Percentiles rank a stretch among this genome's conserved stretches.
These are phyloP conservation scores for Aspergillus sp. DNA, from an alignment of 2,329 filamentous ascomycete species.

Conservation along the genomic window DNA sequence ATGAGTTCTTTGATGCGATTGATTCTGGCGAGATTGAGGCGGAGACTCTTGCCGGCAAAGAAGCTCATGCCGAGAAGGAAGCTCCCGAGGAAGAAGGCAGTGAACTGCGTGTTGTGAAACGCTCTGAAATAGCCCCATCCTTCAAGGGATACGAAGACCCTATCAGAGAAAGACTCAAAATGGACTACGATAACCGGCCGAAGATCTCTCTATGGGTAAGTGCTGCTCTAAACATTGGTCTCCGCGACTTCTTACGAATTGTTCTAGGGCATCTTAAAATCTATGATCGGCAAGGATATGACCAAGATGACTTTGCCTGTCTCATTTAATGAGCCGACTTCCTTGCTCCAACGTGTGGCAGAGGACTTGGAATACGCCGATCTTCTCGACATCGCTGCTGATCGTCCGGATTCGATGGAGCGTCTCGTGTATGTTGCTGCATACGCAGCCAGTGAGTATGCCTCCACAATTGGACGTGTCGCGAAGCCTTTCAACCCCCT, in stretches of 20 bases:
- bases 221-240: neutral
- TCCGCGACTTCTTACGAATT: neutral
- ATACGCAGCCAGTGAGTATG: constrained; percentile 94
- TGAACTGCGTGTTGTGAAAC: constrained; percentile 48
- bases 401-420: constrained; percentile 82
- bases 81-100: constrained; percentile 37
- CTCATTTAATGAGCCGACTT: constrained; percentile 98
- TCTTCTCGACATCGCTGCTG: constrained; percentile 82
- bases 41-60: constrained; percentile 57
- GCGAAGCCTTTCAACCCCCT: constrained; percentile 98
- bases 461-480: constrained; percentile 92
- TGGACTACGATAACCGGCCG: constrained; percentile 88
- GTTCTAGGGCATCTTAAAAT: constrained; percentile 84
- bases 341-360: constrained; percentile 86
- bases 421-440: constrained; percentile 91
- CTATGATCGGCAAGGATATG: constrained; percentile 99
- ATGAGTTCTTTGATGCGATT: constrained; percentile 97
- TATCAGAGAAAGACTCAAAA: constrained; percentile 71
- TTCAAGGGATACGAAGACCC: constrained; percentile 93
- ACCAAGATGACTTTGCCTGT: constrained; percentile 99
- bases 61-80: constrained; percentile 46
- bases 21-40: constrained; percentile 84
- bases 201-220: constrained; percentile 95
- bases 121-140: constrained; percentile 67
- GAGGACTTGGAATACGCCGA: constrained; percentile 99